These are phyloP conservation scores for Emmonsia crescens DNA, from an alignment of 2,329 filamentous ascomycete genomes.

Conservation along the genomic window DNA sequence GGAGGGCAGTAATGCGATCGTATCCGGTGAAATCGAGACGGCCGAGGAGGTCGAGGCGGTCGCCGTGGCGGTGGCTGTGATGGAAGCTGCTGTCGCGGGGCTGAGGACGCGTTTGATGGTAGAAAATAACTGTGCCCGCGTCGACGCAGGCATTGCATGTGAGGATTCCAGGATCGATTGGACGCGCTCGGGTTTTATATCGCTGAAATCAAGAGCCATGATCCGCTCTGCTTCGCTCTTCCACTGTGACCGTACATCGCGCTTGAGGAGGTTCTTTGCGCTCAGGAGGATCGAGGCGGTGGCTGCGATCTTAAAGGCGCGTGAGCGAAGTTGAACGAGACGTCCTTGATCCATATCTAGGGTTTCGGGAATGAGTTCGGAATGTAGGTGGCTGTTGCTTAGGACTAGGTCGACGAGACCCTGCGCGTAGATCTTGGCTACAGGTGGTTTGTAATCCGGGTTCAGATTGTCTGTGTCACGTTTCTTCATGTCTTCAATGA, in stretches of 20 bases:
- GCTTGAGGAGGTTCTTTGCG: slow-evolving; percentile 55
- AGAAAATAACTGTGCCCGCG: slow-evolving; percentile 34
- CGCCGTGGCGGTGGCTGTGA: slow-evolving; percentile 19
- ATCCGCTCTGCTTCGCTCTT: slow-evolving; percentile 51
- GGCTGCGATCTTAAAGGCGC: slow-evolving; percentile 47
- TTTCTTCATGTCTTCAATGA: slow-evolving; percentile 42
- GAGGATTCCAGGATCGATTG: slow-evolving; percentile 39
- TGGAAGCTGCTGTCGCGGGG: slow-evolving; percentile 38
- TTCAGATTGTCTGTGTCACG: slow-evolving; percentile 30
- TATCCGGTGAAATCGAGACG: slow-evolving; percentile 12
- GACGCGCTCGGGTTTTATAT: slow-evolving; percentile 31
- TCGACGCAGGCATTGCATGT: slow-evolving; percentile 38
- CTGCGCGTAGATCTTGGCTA: slow-evolving; percentile 44
- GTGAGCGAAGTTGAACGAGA: slow-evolving; percentile 42
- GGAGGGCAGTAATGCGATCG: slow-evolving; percentile 19
- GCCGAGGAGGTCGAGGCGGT: slow-evolving; percentile 10
- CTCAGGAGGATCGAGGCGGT: slow-evolving; percentile 53
- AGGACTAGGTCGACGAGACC: slow-evolving; percentile 50
- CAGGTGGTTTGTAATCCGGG: slow-evolving; percentile 25
- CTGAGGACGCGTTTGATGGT: slow-evolving; percentile 44
- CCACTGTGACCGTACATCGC: slow-evolving; percentile 54
- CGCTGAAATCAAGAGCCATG: slow-evolving; percentile 39
- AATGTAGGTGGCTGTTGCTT: slow-evolving; percentile 41
- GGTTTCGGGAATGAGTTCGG: slow-evolving; percentile 49
- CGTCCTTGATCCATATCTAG: slow-evolving; percentile 46